Evolutionary conservation across 441 rosid genomes (phyloP), one percentile per base, ranked within the genome.

Genomic region (Gossypium schwendimanii): DNA sequence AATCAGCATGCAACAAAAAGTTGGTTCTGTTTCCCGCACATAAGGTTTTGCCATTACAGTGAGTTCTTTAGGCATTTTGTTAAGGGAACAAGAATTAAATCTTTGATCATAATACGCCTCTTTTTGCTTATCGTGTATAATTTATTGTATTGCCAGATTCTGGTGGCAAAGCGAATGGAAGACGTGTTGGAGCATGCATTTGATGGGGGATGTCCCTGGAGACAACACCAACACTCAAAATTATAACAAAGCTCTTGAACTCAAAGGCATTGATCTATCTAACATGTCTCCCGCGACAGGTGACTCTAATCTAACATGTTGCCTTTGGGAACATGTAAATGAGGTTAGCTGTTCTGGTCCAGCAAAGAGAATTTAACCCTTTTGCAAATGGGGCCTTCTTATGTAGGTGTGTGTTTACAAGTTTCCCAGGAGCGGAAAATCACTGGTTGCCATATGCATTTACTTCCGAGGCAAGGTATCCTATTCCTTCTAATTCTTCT

Each of bases 141-240:
- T 2, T 4, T 12, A 11, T 20, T 11, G 1, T 50, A 65, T 53
- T 73, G 8, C 17, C 95, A 95, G 99, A 83, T 95, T 47, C 67
- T 91, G 71, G 81, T 83, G 60, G 99, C 96, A 20, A 90, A 91
- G 86, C 81, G 94, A 76, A 87, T 95, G 96, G 99, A 95, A 79
- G 98, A 95, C 36, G 98, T 93, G 10, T 74, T 95, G 78, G 98
- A 95, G 77, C 91, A 91, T 68, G 97, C 99, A 20, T 93, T 95
- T 49, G 97, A 93, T 75, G 99, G 93, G 9, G 98, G 99, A 41
- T 93, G 94, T 82, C 99, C 98, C 26, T 93, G 95, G 99, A 83
- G 89, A 41, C 91, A 78, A 49, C 86, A 76, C 74, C 33, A 28
- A 52, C 86, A 75, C 75, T 81, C 98, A 1, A 95, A 83, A 78